phyloP scores from a whole-genome alignment of 768 basidiomycete species.

The Lactarius indigo region DNA sequence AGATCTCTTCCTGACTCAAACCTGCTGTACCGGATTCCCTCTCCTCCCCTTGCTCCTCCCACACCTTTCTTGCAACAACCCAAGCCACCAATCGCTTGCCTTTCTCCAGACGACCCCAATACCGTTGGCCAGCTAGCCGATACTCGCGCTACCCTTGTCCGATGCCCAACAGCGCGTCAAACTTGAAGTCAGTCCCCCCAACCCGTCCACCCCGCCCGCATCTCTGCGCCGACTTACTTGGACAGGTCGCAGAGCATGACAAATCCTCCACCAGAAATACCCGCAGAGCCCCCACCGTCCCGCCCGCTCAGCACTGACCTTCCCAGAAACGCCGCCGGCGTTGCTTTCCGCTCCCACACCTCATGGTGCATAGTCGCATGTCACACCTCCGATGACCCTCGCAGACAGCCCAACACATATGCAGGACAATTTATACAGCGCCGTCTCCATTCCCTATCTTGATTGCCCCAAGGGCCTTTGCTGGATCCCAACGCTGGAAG shows the following conservation, averaged over 20 bases:
- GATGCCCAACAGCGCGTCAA: constrained; percentile 36
- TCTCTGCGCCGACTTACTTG: constrained; percentile 51
- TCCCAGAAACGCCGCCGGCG: constrained; percentile 48
- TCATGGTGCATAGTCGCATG: constrained; percentile 41
- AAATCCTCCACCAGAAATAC: constrained; percentile 64
- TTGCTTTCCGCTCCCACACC: constrained; percentile 60
- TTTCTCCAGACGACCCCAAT: constrained; percentile 82
- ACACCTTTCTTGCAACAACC: constrained; percentile 51
- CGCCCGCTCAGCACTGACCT: constrained; percentile 94
- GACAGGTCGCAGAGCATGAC: constrained; percentile 78
- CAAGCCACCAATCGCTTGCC: constrained; percentile 74
- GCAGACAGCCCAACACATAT: constrained; percentile 54
- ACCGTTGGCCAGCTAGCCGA: constrained; percentile 40
- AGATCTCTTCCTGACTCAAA: constrained; percentile 68
- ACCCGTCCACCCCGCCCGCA: no score
- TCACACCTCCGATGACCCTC: constrained; percentile 23
- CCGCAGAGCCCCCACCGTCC: constrained; percentile 42
- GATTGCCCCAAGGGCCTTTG: constrained; percentile 84
- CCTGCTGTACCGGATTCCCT: constrained; percentile 75
- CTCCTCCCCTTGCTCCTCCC: no score
- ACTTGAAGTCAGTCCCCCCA: no score
- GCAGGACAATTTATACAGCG: constrained; percentile 62
- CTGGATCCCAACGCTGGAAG: constrained; percentile 37
- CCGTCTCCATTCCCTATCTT: constrained; percentile 66
- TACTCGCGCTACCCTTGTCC: constrained; percentile 79